Conservation (phyloP, 345 rosid species). For the Draba incana region DNA sequence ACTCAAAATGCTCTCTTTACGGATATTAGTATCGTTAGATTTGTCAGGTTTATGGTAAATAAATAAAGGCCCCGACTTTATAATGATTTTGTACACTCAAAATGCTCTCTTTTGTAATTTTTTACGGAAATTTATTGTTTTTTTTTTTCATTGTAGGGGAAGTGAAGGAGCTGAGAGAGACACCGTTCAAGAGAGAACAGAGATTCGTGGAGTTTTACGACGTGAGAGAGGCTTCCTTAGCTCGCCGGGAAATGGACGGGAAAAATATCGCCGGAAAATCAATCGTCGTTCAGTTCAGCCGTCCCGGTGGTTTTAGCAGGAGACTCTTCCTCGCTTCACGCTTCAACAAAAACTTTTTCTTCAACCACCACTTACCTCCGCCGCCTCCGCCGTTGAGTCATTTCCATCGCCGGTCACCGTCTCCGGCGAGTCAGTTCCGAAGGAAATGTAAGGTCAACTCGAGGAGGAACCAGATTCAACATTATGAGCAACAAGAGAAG, state of each 20-base stretch:
- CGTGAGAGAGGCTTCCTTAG: conserved; percentile 77
- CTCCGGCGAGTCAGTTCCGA: conserved; percentile 3
- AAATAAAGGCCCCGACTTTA: background rate
- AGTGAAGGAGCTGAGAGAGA: conserved; percentile 85
- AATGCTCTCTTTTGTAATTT: background rate
- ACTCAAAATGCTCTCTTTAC: too few relatives aligned
- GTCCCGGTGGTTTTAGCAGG: conserved; percentile 78
- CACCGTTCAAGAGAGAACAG: conserved; percentile 84
- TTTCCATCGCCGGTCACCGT: background rate
- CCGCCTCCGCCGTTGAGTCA: conserved; percentile 10
- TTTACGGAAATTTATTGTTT: background rate
- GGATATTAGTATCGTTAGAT: conserved; percentile 33
- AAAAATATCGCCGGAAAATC: conserved; percentile 58
- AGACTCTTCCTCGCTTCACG: conserved; percentile 46
- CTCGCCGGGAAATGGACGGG: conserved; percentile 73
- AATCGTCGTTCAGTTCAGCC: conserved; percentile 72
- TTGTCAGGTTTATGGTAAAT: conserved; percentile 69
- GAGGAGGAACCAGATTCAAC: background rate
- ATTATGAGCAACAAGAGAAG: conserved; percentile 42
- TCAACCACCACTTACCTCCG: conserved; percentile 16
- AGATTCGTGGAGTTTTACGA: conserved; percentile 86
- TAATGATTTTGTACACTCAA: background rate
- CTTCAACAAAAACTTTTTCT: conserved; percentile 36
- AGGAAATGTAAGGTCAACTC: background rate
- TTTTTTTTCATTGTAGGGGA: conserved; percentile 46